A percentile compares a stretch with the other conserved stretches of the same genome.
Conservation (phyloP, 176 grass and related monocot genomes). For the Panicum miliaceum region DNA sequence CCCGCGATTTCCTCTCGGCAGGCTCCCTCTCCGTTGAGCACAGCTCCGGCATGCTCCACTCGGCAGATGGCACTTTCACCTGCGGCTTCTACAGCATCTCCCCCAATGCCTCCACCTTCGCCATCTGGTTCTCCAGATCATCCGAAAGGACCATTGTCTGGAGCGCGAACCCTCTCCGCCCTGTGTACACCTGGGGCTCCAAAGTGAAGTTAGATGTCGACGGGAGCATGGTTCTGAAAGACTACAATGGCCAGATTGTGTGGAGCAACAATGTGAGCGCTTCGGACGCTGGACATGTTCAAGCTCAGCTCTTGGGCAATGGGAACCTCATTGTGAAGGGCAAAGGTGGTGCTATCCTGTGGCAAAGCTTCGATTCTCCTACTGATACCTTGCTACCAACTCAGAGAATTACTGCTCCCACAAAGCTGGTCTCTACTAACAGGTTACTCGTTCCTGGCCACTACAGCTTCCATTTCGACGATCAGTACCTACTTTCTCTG, state of each 20-base stretch:
- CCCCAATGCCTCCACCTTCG: conserved; percentile 34
- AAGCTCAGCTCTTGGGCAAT: conserved; percentile 20
- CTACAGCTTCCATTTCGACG: conserved; percentile 58
- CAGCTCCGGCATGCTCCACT: conserved; percentile 29
- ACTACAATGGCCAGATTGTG: conserved; percentile 36
- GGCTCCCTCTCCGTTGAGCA: conserved; percentile 30
- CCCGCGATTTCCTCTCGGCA: conserved; percentile 27
- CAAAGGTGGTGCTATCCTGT: conserved; percentile 14
- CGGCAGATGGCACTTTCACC: conserved; percentile 33
- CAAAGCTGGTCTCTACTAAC: conserved; percentile 40
- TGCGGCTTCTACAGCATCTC: conserved; percentile 49
- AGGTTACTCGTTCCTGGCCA: conserved; percentile 47
- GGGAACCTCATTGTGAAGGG: conserved; percentile 49
- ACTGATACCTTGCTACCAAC: conserved; percentile 51
- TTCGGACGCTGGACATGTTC: background rate
- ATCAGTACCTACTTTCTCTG: conserved; percentile 48
- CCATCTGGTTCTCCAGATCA: conserved; percentile 48
- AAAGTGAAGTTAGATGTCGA: conserved; percentile 28
- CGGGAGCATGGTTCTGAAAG: conserved; percentile 39
- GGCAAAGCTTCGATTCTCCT: conserved; percentile 58
- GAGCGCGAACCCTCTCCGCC: conserved; percentile 40
- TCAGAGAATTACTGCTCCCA: conserved; percentile 41
- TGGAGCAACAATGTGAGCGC: conserved; percentile 41
- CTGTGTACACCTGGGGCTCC: conserved; percentile 43
- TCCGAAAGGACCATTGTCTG: conserved; percentile 15